Evolutionary conservation across 2,329 filamentous ascomycete species (phyloP), one percentile per base, ranked within the genome.

Genomic region (Talaromyces sp.): DNA sequence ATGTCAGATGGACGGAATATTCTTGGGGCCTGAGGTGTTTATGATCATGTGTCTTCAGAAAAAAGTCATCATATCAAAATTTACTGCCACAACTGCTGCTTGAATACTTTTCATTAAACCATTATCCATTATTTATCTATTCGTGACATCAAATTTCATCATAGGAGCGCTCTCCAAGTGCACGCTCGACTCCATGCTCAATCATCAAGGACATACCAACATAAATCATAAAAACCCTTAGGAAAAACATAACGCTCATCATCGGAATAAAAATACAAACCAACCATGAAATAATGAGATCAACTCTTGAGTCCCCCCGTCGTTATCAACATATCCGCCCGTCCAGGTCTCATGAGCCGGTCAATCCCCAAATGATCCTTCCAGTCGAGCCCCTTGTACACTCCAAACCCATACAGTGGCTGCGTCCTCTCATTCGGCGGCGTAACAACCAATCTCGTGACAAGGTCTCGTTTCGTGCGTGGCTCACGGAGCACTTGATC

Each of bases 401-500:
- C 79, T 1, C 85, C 86, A 71, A 88, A 86, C 0, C 82, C 85
- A 69, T 86, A 89, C 60, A 77, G 77, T 9, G 81, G 72, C 50
- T 73, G 67, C 5, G 75, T 68, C 16, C 74, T 72, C 47, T 80
- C 78, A 1, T 75, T 75, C 0, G 76, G 76, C 0, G 78, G 76
- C 0, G 77, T 81, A 79, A 50, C 86, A 60, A 91, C 88, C 2
- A 97, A 80, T 49, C 90, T 82, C 0, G 85, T 87, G 24, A 89
- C 84, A 22, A 97, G 83, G 68, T 93, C 89, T 0, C 81, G 81
- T 68, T 88, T 89, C n/a, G 84, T 88, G 33, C 83, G 82, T 2
- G 89, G 86, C 43, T 88, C 85, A 60, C 87, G 84, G 74, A 97
- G 94, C 0, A 90, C 86, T 10, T 87, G 83, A 72, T 97, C 93